These are phyloP conservation scores for Syzygium aromaticum DNA, from an alignment of 345 rosid species.

Conservation along the genomic window DNA sequence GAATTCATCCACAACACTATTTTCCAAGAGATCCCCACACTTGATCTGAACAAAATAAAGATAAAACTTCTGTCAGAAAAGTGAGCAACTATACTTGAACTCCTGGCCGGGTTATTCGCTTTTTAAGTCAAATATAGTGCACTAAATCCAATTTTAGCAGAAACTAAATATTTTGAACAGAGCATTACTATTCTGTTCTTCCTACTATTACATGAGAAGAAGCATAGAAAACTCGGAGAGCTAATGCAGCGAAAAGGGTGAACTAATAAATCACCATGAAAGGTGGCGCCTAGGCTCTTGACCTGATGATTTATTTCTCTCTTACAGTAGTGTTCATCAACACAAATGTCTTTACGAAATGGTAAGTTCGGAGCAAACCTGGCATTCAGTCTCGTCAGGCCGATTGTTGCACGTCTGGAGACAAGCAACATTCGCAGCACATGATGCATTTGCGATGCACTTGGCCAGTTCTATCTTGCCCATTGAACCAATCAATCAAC, in stretches of 20 bases:
- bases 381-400: slow-evolving; percentile 94
- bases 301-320: not conserved
- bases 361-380: slow-evolving; percentile 35
- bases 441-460: slow-evolving; percentile 83
- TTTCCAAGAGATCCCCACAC: slow-evolving; percentile 90
- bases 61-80: not conserved
- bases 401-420: slow-evolving; percentile 93
- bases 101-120: not conserved
- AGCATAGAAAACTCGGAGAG: not conserved
- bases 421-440: slow-evolving; percentile 93
- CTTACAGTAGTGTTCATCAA: not conserved
- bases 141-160: not conserved
- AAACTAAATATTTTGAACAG: not conserved
- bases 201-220: not conserved
- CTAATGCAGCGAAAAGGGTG: not conserved
- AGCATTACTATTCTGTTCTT: not conserved
- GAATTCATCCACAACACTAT: slow-evolving; percentile 82
- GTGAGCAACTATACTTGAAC: not conserved
- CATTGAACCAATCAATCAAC: slow-evolving; percentile 5
- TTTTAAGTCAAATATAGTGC: not conserved
- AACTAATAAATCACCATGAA: not conserved
- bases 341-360: not conserved
- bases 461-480: slow-evolving; percentile 83
- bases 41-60: slow-evolving; percentile 44
- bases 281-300: not conserved